A percentile compares a stretch with the other conserved stretches of the same genome.
Conservation (phyloP, 2,329 filamentous ascomycete genomes). For the Aureobasidium sp. region DNA sequence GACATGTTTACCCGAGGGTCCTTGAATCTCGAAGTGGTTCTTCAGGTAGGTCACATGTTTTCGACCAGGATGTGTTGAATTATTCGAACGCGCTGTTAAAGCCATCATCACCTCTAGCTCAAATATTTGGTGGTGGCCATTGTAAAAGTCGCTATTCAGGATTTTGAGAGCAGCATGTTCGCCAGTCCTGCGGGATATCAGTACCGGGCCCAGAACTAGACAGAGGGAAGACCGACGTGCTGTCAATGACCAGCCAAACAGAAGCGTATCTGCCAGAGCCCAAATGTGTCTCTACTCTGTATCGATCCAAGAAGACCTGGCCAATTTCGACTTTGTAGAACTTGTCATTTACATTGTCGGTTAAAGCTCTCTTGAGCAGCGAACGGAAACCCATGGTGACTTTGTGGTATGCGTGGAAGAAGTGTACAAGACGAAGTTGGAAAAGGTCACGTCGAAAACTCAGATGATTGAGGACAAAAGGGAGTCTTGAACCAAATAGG, state of each 20-base stretch:
- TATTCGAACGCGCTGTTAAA: neutral
- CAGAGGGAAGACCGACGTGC: neutral
- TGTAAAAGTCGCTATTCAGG: conserved; percentile 13
- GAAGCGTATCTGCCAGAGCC: conserved; percentile 30
- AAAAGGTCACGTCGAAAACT: neutral
- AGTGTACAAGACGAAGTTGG: neutral
- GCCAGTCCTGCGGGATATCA: neutral
- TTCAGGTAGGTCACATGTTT: conserved; percentile 7
- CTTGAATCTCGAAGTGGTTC: conserved; percentile 15
- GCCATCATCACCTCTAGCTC: conserved; percentile 11
- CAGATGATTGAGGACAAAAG: neutral
- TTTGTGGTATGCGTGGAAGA: neutral
- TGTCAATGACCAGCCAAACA: conserved; percentile 29
- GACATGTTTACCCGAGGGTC: conserved; percentile 16
- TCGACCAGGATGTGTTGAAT: neutral
- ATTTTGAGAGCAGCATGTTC: conserved; percentile 12
- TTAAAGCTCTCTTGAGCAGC: neutral
- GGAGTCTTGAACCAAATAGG: neutral
- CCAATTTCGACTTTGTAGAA: conserved; percentile 23
- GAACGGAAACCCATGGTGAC: neutral
- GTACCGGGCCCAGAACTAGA: no score
- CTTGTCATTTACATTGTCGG: neutral
- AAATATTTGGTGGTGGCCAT: neutral
- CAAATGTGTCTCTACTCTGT: conserved; percentile 30
- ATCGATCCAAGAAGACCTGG: conserved; percentile 23